Evolutionary conservation across 108 stramenopile species (phyloP), one percentile per base, ranked within the genome.

Genomic region (Nitzschia inconspicua): DNA sequence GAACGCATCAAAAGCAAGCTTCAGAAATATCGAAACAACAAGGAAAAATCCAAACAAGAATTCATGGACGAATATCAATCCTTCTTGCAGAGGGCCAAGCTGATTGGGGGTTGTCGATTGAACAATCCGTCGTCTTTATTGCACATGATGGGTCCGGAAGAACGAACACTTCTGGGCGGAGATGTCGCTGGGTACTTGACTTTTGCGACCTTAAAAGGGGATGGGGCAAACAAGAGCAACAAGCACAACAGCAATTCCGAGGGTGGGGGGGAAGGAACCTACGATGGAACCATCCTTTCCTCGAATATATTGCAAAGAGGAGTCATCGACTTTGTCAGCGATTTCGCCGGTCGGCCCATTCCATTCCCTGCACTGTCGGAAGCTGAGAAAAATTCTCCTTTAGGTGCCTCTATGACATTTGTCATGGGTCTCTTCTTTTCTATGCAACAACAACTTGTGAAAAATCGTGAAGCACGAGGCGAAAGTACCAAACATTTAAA

Each of bases 1-100:
- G 76, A 77, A 32, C 47, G 80, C 6, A 70, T 82, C 49, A 82
- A 82, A 31, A 74, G 72, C 31, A 72, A 76, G 18, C 65, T 82
- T 19, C 80, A 82, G 48, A 82, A 82, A 57, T 82, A 79, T 58
- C 47, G 82, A 13, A 64, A 60, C 34, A 69, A 66, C 36, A 70
- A 74, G 30, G 28, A 54, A 25, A n/a, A 22, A n/a, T 67, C 64
- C 6, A 76, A 63, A 26, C 41, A 63, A 9, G 76, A 77, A 25
- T 83, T 79, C 37, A 41, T 83, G 68, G 54, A 29, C 3, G 57
- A 66, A 7, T 83, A 79, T 34, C 60, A 66, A 43, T 18, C 57
- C 23, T 68, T 54, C 22, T 29, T 79, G 58, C 14, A 39, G 24
- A 29, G 13, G 9, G 0, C 24, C 3, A 2, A 32, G 16, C 37